Conservation (phyloP, 169 alveolate genomes). For the Cryptosporidium muris region DNA sequence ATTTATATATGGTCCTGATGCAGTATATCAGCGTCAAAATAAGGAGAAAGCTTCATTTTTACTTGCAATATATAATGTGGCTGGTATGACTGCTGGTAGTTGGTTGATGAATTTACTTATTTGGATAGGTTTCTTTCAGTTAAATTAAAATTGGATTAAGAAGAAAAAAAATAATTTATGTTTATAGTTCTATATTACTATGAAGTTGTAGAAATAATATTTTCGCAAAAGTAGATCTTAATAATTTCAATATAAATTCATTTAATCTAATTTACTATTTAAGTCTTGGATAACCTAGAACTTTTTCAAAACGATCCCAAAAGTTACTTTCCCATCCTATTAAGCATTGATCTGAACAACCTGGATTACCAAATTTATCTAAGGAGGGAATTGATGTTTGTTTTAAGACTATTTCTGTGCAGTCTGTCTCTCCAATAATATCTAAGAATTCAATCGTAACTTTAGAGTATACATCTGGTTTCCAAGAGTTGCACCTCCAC, state of each 20-base stretch:
- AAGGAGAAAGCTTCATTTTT: slow-evolving; percentile 65
- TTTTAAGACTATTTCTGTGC: slow-evolving; percentile 29
- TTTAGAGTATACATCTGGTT: slow-evolving; percentile 44
- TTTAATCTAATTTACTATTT: neutral
- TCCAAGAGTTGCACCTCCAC: slow-evolving; percentile 68
- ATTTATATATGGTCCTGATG: slow-evolving; percentile 68
- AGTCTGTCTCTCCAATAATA: slow-evolving; percentile 44
- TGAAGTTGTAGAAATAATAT: neutral
- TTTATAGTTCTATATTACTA: neutral
- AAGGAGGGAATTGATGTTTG: slow-evolving; percentile 55
- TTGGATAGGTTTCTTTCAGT: slow-evolving; percentile 50
- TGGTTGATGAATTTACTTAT: slow-evolving; percentile 66
- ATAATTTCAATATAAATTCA: too few species aligned
- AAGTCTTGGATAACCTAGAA: slow-evolving; percentile 58
- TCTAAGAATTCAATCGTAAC: slow-evolving; percentile 50
- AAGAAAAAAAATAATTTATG: neutral
- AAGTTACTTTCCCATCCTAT: slow-evolving; percentile 58
- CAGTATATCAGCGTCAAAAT: slow-evolving; percentile 47
- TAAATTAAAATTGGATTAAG: neutral
- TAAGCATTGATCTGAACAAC: slow-evolving; percentile 54
- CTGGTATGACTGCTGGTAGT: slow-evolving; percentile 71
- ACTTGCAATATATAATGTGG: slow-evolving; percentile 57
- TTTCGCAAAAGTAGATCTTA: neutral
- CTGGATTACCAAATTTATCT: slow-evolving; percentile 66
- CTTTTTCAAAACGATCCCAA: slow-evolving; percentile 69